A percentile compares a stretch with the other conserved stretches of the same genome.
These are phyloP conservation scores for Cladophialophora carrionii DNA, from an alignment of 2,329 filamentous ascomycete genomes.

Conservation along the genomic window DNA sequence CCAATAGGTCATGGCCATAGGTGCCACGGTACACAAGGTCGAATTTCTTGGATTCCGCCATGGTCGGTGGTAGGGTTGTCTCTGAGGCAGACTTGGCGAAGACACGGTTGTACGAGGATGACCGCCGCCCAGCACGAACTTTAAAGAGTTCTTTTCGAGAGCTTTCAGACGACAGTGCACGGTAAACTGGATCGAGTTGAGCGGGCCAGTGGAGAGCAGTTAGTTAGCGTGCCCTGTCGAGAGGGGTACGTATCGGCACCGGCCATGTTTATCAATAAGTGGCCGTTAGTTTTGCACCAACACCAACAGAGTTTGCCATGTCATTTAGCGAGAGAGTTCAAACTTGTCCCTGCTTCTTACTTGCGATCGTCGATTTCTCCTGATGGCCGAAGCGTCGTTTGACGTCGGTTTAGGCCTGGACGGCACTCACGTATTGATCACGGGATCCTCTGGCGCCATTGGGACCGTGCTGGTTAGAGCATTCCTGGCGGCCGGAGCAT, in stretches of 20 bases:
- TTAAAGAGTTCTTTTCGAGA: neutral
- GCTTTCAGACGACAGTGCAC: neutral
- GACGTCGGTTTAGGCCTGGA: slow-evolving; percentile 45
- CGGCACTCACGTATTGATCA: slow-evolving; percentile 48
- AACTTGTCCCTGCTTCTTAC: neutral
- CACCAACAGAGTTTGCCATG: neutral
- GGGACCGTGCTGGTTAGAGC: slow-evolving; percentile 46
- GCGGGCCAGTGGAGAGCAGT: neutral
- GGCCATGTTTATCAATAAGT: neutral
- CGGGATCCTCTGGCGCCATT: slow-evolving; percentile 49
- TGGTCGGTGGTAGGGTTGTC: neutral
- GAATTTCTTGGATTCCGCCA: slow-evolving; percentile 8
- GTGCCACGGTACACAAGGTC: slow-evolving; percentile 24
- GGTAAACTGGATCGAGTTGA: neutral
- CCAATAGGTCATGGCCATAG: slow-evolving; percentile 17
- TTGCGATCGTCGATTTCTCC: neutral
- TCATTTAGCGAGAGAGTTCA: neutral
- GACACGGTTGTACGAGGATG: neutral
- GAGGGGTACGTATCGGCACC: slow-evolving; percentile 5
- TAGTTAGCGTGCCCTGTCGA: neutral
- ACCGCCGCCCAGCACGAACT: neutral
- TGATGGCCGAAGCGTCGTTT: slow-evolving; percentile 21
- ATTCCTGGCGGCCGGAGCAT: slow-evolving; percentile 50
- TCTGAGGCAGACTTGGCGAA: neutral
- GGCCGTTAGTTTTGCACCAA: neutral